Base-by-base conservation (phyloP, 441 rosid genomes). In the Euphorbia celastroides region DNA sequence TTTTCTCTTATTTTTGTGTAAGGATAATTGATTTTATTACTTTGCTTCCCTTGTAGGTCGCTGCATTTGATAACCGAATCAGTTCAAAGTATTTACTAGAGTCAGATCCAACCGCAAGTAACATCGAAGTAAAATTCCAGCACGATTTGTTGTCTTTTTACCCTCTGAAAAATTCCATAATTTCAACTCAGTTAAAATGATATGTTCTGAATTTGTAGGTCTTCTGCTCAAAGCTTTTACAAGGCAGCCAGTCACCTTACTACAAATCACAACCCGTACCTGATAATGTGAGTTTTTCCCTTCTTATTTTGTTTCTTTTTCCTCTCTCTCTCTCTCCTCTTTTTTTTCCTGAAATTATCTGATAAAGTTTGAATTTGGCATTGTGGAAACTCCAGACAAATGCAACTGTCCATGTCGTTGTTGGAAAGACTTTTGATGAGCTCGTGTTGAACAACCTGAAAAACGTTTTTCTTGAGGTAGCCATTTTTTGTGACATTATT, bases 381-480 rank as follows among this genome's bases (percentile, higher is more conserved):
- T 68, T 32, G 3, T 69, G 55, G 77, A 68, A 75, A 78, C 60
- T 77, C 77, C 91, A 90, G 97, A 80, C 74, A 67, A 82, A 83
- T 23, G 74, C 78, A 70, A 86, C 55, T 23, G 72, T 90, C 68
- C 75, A 76, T 77, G 66, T 84, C 19, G 65, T 84, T 70, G 97
- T 88, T 0, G 96, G 97, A 51, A 90, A 88, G 84, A 84, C 84
- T 68, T 86, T 88, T 76, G 91, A 88, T 44, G 93, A 79, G 50
- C 56, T 88, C 75, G 94, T 88, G 63, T 76, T 90, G 79, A 83
- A 70, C 60, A 90, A 84, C 71, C 80, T 79, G 38, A 67, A 86
- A 79, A 86, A 84, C 77, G 82, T 93, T 72, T 80, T 90, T 81
- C 85, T 93, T 50, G 96, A 93, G 97, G 98, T 88, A 63, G 57